Percentiles rank a stretch among this genome's conserved stretches.
phyloP scores from a whole-genome alignment of 2,329 filamentous ascomycete species.

The Hypoxylon sp. region DNA sequence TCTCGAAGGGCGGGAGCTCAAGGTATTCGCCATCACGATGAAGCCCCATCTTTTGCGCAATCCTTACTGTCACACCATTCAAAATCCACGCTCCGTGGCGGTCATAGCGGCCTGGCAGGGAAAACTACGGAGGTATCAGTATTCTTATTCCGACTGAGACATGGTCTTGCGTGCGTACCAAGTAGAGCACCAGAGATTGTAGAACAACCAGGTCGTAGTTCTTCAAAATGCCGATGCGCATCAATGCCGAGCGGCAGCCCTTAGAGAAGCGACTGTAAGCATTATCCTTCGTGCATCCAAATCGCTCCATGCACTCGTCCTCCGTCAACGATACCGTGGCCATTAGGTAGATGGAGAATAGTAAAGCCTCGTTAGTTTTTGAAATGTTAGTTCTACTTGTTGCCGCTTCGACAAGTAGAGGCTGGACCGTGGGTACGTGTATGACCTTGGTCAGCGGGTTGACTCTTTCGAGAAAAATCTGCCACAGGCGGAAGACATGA shows the following conservation, averaged over 20 bases:
- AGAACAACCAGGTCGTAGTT: constrained; percentile 68
- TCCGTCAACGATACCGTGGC: constrained; percentile 67
- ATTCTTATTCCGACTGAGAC: neutral
- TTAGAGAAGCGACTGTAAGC: constrained; percentile 64
- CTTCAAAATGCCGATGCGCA: constrained; percentile 67
- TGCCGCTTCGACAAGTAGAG: constrained; percentile 72
- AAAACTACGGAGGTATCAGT: constrained; percentile 56
- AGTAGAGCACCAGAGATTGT: constrained; percentile 69
- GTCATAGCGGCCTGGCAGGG: constrained; percentile 68
- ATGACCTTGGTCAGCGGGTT: constrained; percentile 71
- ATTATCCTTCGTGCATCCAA: constrained; percentile 62
- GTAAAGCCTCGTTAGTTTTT: constrained; percentile 69
- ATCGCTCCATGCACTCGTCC: constrained; percentile 65
- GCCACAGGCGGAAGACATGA: constrained; percentile 79
- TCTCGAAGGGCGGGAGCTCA: constrained; percentile 70
- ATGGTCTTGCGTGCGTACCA: constrained; percentile 54
- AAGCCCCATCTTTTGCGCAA: constrained; percentile 75
- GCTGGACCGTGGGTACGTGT: constrained; percentile 77
- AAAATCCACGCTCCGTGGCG: constrained; percentile 71
- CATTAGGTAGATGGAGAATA: constrained; percentile 75
- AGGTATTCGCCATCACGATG: constrained; percentile 70
- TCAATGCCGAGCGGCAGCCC: constrained; percentile 63
- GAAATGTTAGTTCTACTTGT: constrained; percentile 66
- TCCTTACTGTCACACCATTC: constrained; percentile 70
- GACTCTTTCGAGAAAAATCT: constrained; percentile 78